Base-by-base conservation (phyloP, 2,329 filamentous ascomycete species). In the Pseudopyricularia javanii region DNA sequence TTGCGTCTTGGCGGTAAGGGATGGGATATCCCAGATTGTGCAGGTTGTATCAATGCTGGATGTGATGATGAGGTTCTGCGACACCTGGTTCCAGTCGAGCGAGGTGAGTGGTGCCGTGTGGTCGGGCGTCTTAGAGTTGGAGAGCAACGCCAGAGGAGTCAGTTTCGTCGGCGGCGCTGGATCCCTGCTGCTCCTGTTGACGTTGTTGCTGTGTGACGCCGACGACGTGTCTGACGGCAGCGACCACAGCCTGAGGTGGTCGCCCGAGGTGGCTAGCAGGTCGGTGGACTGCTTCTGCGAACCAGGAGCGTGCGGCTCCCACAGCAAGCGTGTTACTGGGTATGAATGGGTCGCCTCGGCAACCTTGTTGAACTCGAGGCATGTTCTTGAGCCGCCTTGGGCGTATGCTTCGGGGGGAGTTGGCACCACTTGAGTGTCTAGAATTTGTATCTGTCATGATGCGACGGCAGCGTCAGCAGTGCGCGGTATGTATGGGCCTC, bases 11-110 rank as follows among this genome's bases (percentile, higher is more conserved):
- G 93, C 93, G 1, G 93, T 98, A 57, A 98, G 75, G 1, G 93
- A 96, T 3, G 93, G 93, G 53, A 98, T 98, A 66, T 98, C 93
- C 93, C 93, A 98, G 59, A 98, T 98, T 4, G 93, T 98, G 70
- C 93, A 98, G 6, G 93, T 98, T 1, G 93, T 98, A 65, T 98
- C 93, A 63, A 98, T 98, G 66, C 91, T 97, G 3, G 91, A 96
- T 1, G 93, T 98, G 63, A 98, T 98, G 64, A 98, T 98, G 52
- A 98, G 75, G 66, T 91, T 96, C 0, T 93, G 93, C 24, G 90
- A 95, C 51, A 98, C 85, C 2, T 88, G 95, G 63, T 98, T 98
- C 93, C 93, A 98, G 66, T 98, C 93, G 48, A 98, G 76, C 15
- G 91, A 96, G 2, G 93, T 98, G 54, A 98, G 80, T 20, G 93